Conservation (phyloP, 257 asterid species). For the Phtheirospermum japonicum region DNA sequence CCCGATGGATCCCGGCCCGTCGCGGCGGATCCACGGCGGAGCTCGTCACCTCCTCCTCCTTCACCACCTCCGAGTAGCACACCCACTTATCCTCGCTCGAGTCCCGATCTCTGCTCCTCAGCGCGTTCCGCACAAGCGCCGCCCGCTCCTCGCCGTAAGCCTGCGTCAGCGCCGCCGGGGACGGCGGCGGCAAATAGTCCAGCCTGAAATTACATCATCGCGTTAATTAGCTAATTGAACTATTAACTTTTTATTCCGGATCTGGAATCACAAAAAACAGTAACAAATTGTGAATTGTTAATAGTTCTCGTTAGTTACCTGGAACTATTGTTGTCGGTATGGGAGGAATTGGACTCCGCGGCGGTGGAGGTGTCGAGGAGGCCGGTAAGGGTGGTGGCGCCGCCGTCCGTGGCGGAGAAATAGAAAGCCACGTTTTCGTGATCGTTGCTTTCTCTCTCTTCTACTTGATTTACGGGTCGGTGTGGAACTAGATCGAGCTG, state of each 20-base stretch:
- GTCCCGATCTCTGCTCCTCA: conserved; percentile 66
- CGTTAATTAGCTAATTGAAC: not conserved
- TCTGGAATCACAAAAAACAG: not conserved
- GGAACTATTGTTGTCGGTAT: conserved; percentile 32
- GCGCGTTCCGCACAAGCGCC: conserved; percentile 74
- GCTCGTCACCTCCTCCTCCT: conserved; percentile 91
- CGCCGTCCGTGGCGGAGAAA: conserved; percentile 71
- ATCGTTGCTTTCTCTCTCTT: conserved; percentile 49
- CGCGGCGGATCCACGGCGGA: conserved; percentile 44
- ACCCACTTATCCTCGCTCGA: conserved; percentile 84
- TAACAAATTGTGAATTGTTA: not conserved
- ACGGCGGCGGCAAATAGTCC: conserved; percentile 34
- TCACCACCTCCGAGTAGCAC: conserved; percentile 82
- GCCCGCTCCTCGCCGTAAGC: conserved; percentile 46
- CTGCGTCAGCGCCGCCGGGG: conserved; percentile 47
- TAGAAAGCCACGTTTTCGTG: conserved; percentile 66
- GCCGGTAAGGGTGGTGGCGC: conserved; percentile 57
- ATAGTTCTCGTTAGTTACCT: conserved; percentile 30
- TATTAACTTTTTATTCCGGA: not conserved
- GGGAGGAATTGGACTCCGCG: conserved; percentile 41
- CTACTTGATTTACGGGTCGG: conserved; percentile 44
- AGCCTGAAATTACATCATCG: conserved; percentile 22
- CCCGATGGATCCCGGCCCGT: conserved; percentile 29
- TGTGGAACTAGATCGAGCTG: conserved; percentile 52
- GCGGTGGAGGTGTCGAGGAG: conserved; percentile 48